Percentiles rank a stretch among this genome's conserved stretches.
Conservation (phyloP, 345 rosid species). For the Diplotaxis tenuifolia region DNA sequence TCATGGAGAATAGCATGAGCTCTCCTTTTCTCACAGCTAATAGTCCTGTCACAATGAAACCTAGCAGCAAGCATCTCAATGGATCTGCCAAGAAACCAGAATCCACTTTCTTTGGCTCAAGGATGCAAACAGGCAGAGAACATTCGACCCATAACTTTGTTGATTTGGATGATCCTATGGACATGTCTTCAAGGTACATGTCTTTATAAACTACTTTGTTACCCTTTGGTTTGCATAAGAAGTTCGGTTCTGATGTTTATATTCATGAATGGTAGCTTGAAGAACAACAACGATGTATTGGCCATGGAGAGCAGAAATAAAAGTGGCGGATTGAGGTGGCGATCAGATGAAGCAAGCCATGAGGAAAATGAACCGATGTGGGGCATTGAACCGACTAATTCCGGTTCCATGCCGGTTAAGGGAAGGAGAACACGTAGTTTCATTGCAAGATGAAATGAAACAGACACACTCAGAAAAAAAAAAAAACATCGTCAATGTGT, state of each 20-base stretch:
- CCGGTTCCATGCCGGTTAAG: constrained; percentile 35
- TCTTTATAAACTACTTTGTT: background rate
- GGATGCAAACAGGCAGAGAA: constrained; percentile 44
- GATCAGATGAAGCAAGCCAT: constrained; percentile 83
- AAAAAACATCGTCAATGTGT: background rate
- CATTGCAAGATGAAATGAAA: constrained; percentile 47
- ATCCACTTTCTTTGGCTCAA: constrained; percentile 42
- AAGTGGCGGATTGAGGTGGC: constrained; percentile 67
- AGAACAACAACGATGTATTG: constrained; percentile 36
- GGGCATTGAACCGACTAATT: constrained; percentile 20
- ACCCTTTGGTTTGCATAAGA: background rate
- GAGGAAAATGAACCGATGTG: constrained; percentile 60
- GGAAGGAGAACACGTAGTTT: constrained; percentile 65
- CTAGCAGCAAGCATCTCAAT: constrained; percentile 42
- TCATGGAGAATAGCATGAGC: constrained; percentile 39
- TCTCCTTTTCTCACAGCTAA: constrained; percentile 42
- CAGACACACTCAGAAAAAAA: background rate
- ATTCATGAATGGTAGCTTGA: constrained; percentile 37
- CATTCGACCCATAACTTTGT: constrained; percentile 33
- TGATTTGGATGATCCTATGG: constrained; percentile 53
- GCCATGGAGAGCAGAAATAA: constrained; percentile 38
- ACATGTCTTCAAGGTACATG: constrained; percentile 56
- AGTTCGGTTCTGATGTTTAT: background rate
- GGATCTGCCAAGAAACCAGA: constrained; percentile 38
- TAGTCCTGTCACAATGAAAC: constrained; percentile 36